Evolutionary conservation across 139 green algal genomes (phyloP), one percentile per base, ranked within the genome.

Genomic region (Tetraselmis striata): DNA sequence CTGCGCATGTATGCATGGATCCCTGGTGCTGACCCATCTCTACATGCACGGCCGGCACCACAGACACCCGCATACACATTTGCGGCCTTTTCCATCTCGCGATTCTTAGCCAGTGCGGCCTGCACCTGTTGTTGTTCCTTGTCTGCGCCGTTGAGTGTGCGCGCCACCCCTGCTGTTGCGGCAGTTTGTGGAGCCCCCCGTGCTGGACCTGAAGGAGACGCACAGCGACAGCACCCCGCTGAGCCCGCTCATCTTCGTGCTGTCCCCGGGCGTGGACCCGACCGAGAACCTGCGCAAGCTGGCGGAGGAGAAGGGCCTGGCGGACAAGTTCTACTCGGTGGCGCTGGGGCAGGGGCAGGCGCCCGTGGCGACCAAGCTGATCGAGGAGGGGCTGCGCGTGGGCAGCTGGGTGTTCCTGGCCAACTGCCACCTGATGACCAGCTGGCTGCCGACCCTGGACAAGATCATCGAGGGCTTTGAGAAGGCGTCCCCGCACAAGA

Each of bases 371-470:
- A 92, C 90, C 1, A 91, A 91, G 79, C 86, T 95, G 23, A 95
- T 98, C 67, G 88, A 94, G 79, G 90, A 95, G 29, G 94, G 88
- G 59, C 31, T 92, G 30, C 76, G 81, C 1, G 85, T 92, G 30
- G 94, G 94, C 79, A 86, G 91, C 79, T 98, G 94, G 94, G 93
- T 98, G 30, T 97, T 97, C 90, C 85, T 98, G 28, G 93, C 93
- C 77, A 98, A 98, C 85, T 97, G 93, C 87, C 94, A 98, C 87
- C 87, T 98, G 58, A 96, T 96, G 93, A 95, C 92, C 59, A 89
- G 79, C 32, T 98, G 94, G 94, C 87, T 98, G 81, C 93, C 93
- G 24, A 90, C 86, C 2, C 90, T 98, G 67, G 91, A 96, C 82
- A 95, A 97, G 87, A 90, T 97, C 31, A 91, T 96, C 32, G 92